Base-by-base conservation (phyloP, 306 rosid species). In the Acacia crassicarpa region DNA sequence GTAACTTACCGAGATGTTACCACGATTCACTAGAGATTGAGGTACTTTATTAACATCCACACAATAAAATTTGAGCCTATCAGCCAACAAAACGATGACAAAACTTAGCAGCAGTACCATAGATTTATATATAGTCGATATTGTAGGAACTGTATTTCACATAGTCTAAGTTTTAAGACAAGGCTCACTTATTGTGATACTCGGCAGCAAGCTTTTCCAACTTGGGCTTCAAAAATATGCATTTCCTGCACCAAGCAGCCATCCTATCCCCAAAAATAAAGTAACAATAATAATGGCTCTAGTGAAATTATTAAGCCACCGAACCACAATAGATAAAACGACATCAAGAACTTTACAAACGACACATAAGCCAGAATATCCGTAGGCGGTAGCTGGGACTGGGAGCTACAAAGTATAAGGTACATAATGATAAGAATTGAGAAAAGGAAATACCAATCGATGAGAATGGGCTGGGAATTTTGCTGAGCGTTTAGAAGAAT, bases 231-330 rank as follows among this genome's bases (percentile, higher is more conserved):
- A 95, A 82, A 84, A 92, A 93, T 15, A 95, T 93, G 89, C 98
- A 95, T 83, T 95, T 93, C 86, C 98, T 86, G 76, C 98, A 95
- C 98, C 99, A 95, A 75, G 91, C 45, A 77, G 98, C 97, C 98
- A 95, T 93, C 98, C 98, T 95, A 80, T 75, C 45, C 38, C 72
- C 25, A 81, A 25, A 9, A 17, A 67, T 17, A 9, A 30, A 38
- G 13, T 27, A 83, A 49, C 33, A 67, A 20, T n/a, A 56, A n/a
- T 70, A 19, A 27, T 70, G 45, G 62, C 72, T 48, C 19, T 17
- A 22, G 16, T 27, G 23, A 40, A 20, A 38, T 38, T 8, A 41
- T 38, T 38, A 67, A 38, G 48, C 27, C 72, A 17, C 48, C 72
- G 2, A 38, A 38, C 44, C 14, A 2, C 22, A 33, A 19, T 1